Evolutionary conservation across 2,329 filamentous ascomycete genomes (phyloP), one percentile per base, ranked within the genome.

Genomic region (Talaromyces albobiverticillius): DNA sequence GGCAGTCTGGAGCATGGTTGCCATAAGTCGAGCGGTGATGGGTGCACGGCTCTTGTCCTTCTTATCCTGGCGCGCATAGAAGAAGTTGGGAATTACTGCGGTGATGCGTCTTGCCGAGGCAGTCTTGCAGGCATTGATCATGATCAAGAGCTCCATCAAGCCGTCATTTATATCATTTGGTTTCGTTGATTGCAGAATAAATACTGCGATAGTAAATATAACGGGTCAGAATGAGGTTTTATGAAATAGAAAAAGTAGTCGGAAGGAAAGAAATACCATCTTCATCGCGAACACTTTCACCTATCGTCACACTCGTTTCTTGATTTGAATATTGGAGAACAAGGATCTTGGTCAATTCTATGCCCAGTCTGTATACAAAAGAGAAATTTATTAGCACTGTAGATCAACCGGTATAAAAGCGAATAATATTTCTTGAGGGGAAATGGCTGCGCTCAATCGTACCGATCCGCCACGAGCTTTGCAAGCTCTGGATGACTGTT

Each of bases 121-220:
- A 22, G 86, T 89, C 71, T 89, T 87, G 80, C 93, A 96, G 60
- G 93, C 93, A 69, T 95, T 95, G 74, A 96, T 95, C 86, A 96
- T 96, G 76, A 97, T 96, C 62, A 97, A 83, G 34, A 97, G 83
- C 76, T 99, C 93, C 93, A 99, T 97, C 57, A 99, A 82, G 47
- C 91, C 91, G 71, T 97, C 93, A 75, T 99, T 99, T 77, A 97
- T 95, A 70, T 96, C 92, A 70, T 93, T 92, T 2, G 93, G 93
- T 38, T 89, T 87, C 46, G 94, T 96, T 22, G 93, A 96, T 76
- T 97, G 93, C 57, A 97, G 81, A 65, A 97, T 95, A 78, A 96
- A 97, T 68, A 96, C 92, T 85, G 64, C 29, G 49, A 45, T 13
- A 40, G 29, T 31, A 32, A 20, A 10, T 16, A 49, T 55, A 29